phyloP scores from a whole-genome alignment of 2,329 filamentous ascomycete genomes.

The Paraphoma chrysanthemicola region DNA sequence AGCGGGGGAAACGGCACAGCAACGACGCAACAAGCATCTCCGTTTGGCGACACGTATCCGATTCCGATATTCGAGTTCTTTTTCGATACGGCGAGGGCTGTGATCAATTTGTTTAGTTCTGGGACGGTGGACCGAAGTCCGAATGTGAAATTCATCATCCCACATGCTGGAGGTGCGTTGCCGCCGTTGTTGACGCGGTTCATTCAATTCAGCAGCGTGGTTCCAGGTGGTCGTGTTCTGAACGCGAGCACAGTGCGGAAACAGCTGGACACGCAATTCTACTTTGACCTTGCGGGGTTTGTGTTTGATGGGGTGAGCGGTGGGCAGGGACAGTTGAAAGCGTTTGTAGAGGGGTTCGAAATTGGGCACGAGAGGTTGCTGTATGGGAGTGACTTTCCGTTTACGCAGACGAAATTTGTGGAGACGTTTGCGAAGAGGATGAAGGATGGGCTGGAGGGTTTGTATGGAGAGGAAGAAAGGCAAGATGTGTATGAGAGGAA shows the following conservation, averaged over 20 bases:
- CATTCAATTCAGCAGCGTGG: constrained; percentile 47
- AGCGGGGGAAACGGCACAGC: constrained; percentile 2
- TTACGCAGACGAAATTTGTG: constrained; percentile 51
- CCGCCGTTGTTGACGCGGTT: constrained; percentile 56
- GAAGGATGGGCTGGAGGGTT: constrained; percentile 49
- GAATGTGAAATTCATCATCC: constrained; percentile 56
- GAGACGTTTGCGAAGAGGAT: constrained; percentile 49
- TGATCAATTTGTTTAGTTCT: constrained; percentile 57
- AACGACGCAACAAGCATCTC: constrained; percentile 37
- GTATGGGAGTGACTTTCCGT: constrained; percentile 63
- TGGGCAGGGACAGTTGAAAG: constrained; percentile 54
- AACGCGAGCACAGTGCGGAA: constrained; percentile 34
- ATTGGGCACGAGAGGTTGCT: constrained; percentile 50
- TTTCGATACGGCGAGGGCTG: constrained; percentile 60
- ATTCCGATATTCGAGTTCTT: constrained; percentile 60
- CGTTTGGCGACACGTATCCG: constrained; percentile 48
- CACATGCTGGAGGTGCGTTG: constrained; percentile 57
- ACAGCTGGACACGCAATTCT: constrained; percentile 53
- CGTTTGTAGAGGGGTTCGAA: constrained; percentile 53
- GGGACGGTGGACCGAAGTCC: constrained; percentile 57
- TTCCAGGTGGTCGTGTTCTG: constrained; percentile 43
- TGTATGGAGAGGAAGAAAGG: constrained; percentile 45
- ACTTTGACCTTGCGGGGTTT: constrained; percentile 62
- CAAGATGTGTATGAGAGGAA: constrained; percentile 50
- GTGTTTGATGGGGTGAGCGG: constrained; percentile 51